Evolutionary conservation across 495 filamentous ascomycete species (phyloP).

Genomic region (Neurospora sp.): DNA sequence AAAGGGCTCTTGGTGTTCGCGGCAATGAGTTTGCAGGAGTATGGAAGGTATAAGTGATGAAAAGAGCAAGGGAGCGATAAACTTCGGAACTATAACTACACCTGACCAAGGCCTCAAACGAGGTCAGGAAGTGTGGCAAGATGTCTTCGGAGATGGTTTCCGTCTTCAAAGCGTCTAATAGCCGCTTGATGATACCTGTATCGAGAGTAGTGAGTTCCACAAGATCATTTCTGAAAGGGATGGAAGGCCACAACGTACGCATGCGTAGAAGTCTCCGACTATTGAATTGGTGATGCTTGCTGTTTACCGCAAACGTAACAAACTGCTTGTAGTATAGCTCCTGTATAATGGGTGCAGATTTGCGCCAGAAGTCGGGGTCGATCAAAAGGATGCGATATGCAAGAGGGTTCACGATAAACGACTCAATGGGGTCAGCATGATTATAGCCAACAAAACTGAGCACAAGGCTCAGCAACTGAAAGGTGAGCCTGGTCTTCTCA

Average conservation of each 20-base stretch:
- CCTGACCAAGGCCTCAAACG: slow-evolving; percentile 68
- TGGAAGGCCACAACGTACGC: slow-evolving; percentile 50
- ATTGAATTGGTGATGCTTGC: slow-evolving; percentile 89
- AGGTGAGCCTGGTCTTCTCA: slow-evolving; percentile 53
- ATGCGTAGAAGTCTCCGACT: slow-evolving; percentile 73
- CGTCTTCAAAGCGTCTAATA: slow-evolving; percentile 79
- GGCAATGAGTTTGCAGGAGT: slow-evolving; percentile 41
- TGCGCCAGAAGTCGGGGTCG: slow-evolving; percentile 86
- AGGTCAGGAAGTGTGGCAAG: slow-evolving; percentile 61
- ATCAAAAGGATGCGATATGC: slow-evolving; percentile 87
- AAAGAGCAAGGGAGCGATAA: slow-evolving; percentile 77
- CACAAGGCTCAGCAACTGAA: slow-evolving; percentile 63
- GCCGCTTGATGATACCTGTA: slow-evolving; percentile 75
- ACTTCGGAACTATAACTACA: slow-evolving; percentile 71
- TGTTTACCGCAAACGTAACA: slow-evolving; percentile 65
- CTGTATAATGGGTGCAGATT: slow-evolving; percentile 59
- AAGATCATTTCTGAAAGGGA: not conserved
- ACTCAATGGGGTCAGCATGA: slow-evolving; percentile 61
- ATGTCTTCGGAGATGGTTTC: slow-evolving; percentile 63
- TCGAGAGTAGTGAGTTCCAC: slow-evolving; percentile 8
- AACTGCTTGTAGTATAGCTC: slow-evolving; percentile 90
- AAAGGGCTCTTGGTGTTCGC: slow-evolving; percentile 39
- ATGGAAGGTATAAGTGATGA: slow-evolving; percentile 87
- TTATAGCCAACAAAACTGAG: slow-evolving; percentile 83
- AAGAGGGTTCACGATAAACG: slow-evolving; percentile 89